These are phyloP conservation scores for Gigaspora rosea DNA, from an alignment of 192 early-diverging fungal genomes.

Conservation along the genomic window DNA sequence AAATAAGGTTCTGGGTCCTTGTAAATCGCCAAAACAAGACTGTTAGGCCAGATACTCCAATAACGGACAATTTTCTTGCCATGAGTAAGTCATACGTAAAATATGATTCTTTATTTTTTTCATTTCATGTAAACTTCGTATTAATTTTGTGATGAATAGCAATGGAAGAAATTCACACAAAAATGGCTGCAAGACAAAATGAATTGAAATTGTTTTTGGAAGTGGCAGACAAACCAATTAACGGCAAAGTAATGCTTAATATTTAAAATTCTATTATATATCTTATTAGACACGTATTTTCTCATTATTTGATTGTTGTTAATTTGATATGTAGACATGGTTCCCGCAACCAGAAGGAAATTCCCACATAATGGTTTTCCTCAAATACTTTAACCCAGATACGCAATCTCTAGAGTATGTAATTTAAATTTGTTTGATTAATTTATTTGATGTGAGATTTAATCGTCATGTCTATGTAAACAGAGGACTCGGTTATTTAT, in stretches of 20 bases:
- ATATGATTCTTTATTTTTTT: conserved; percentile 6
- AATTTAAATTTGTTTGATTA: neutral
- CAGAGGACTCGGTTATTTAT: conserved; percentile 60
- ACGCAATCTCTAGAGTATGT: conserved; percentile 61
- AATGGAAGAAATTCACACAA: conserved; percentile 43
- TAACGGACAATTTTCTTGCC: conserved; percentile 49
- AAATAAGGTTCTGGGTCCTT: conserved; percentile 83
- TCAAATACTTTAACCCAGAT: conserved; percentile 82
- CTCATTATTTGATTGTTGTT: too few species aligned
- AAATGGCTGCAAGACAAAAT: conserved; percentile 37
- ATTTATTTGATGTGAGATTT: conserved; percentile 3
- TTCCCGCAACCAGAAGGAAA: conserved; percentile 13
- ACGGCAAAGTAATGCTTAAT: conserved; percentile 35
- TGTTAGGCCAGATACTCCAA: conserved; percentile 77
- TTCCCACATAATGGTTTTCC: conserved; percentile 66
- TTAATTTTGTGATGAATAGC: conserved; percentile 22
- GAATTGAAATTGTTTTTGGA: conserved; percentile 46
- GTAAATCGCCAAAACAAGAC: conserved; percentile 92
- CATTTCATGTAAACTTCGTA: neutral
- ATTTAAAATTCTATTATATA: conserved; percentile 25
- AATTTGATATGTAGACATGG: neutral
- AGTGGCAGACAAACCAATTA: conserved; percentile 34
- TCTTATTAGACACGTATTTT: too few species aligned
- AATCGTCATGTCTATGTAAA: neutral
- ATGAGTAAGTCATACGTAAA: conserved; percentile 41